Conservation (phyloP, 352 stramenopile genomes). For the Thraustotheca clavata region DNA sequence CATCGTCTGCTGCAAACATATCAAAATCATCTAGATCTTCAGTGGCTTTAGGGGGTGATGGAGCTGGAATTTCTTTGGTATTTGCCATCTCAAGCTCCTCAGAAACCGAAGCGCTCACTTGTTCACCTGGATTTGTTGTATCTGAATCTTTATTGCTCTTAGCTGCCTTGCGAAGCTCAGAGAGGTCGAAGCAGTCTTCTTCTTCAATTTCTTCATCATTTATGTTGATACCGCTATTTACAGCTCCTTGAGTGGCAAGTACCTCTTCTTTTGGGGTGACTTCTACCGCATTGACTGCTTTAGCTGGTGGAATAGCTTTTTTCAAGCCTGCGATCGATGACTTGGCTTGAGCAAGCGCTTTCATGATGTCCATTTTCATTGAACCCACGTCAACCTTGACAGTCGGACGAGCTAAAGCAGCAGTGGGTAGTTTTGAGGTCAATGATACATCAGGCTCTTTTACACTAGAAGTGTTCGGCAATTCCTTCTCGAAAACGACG, state of each 20-base stretch:
- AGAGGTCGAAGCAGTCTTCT: background rate
- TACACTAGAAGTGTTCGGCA: constrained; percentile 4
- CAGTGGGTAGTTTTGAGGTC: background rate
- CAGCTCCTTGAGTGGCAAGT: background rate
- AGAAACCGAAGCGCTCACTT: background rate
- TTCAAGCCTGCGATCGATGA: constrained; percentile 72
- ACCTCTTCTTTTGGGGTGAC: background rate
- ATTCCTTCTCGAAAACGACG: too few relatives aligned
- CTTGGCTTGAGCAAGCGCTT: constrained; percentile 60
- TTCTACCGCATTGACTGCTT: background rate
- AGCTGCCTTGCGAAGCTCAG: constrained; percentile 5
- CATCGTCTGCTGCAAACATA: constrained; percentile 78
- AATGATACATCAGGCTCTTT: background rate
- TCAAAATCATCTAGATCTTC: constrained; percentile 66
- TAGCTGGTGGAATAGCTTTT: background rate
- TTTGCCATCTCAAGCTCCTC: background rate
- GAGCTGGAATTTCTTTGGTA: background rate
- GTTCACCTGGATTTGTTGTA: constrained; percentile 1
- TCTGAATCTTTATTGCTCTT: constrained; percentile 7
- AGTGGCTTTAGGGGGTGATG: constrained; percentile 20
- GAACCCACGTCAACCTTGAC: constrained; percentile 45
- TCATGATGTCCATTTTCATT: constrained; percentile 76
- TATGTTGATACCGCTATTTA: background rate
- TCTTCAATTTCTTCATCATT: background rate
- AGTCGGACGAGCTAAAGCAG: background rate